Evolutionary conservation across 495 filamentous ascomycete species (phyloP), one percentile per base, ranked within the genome.

Genomic region (Talaromyces wortmannii): DNA sequence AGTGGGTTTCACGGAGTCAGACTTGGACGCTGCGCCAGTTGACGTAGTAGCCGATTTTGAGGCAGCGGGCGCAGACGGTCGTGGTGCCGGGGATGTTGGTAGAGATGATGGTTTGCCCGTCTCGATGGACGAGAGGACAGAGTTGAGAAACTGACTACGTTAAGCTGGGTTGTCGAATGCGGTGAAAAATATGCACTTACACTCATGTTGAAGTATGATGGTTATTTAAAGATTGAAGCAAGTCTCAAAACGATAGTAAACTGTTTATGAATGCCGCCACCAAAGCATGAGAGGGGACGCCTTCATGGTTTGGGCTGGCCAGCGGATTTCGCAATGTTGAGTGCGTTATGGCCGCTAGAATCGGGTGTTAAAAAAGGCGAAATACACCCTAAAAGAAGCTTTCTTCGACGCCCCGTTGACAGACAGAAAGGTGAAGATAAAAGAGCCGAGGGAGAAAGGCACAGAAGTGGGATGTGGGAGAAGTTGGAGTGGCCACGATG

Each of bases 51-150:
- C 8, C 5, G 36, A 10, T 8, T 10, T 40, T 15, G 69, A 57
- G 23, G 58, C 55, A 11, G 65, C 61, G 44, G 66, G 31, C 15
- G 64, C 60, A 50, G 75, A 62, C 45, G 65, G 62, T 16, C 62
- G 60, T 32, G 68, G 59, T 16, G 69, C 54, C 50, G 58, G 43
- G 23, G 49, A 55, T 43, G 53, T 57, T 13, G 67, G 65, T 15
- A 63, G 51, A 32, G 63, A 66, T 36, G 70, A 53, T 44, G 68
- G 67, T 47, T 70, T 70, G 45, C 72, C 77, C 63, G 73, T 73
- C 63, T 75, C 70, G 42, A 83, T 72, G 33, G 78, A 80, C 56
- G 79, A 75, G 53, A 83, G 73, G 30, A 83, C 72, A 18, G 81
- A 83, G 61, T 80, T 80, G 61, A 84, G 75, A 55, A 81, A 82